phyloP scores from a whole-genome alignment of 1,284 basidiomycete species.

The Puccinia sorghi region DNA sequence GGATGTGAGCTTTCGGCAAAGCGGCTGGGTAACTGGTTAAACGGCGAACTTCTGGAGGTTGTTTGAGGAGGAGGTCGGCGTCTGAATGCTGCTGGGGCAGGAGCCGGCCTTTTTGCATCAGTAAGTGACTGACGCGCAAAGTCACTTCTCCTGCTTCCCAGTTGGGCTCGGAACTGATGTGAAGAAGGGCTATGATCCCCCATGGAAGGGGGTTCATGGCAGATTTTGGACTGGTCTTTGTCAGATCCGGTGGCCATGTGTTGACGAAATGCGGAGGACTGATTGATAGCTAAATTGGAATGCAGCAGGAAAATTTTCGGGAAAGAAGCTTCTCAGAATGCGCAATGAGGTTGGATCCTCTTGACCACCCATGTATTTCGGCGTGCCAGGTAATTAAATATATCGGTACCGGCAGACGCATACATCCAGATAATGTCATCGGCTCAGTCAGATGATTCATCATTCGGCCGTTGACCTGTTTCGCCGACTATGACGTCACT shows the following conservation, averaged over 20 bases:
- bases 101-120: background rate
- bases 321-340: background rate
- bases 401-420: background rate
- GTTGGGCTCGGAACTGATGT: constrained; percentile 1
- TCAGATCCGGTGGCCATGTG: background rate
- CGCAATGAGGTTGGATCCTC: background rate
- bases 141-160: background rate
- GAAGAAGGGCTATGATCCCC: constrained; percentile 8
- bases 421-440: background rate
- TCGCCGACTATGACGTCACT: background rate
- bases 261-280: background rate
- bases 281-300: background rate
- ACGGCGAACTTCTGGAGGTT: background rate
- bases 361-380: constrained; percentile 5
- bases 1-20: constrained; percentile 3
- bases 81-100: background rate
- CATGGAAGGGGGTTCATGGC: background rate
- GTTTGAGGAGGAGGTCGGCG: background rate
- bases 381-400: background rate
- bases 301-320: background rate
- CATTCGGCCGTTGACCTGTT: background rate
- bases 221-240: background rate
- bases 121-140: background rate
- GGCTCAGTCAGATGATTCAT: background rate
- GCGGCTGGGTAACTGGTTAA: background rate